Conservation (phyloP, 2,329 filamentous ascomycete genomes). For the Colletotrichum limetticola region DNA sequence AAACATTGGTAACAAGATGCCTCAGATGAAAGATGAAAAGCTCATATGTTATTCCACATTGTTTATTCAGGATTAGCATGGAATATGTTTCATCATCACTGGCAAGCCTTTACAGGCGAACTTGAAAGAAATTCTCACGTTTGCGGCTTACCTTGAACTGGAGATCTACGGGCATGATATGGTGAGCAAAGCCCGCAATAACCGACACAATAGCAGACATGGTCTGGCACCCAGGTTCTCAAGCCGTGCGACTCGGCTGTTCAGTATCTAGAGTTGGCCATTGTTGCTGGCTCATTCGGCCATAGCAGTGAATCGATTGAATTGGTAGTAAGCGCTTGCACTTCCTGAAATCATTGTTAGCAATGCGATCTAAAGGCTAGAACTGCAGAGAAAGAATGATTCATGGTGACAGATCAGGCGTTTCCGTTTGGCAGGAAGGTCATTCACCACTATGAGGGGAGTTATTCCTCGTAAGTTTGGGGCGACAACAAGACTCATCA, state of each 20-base stretch:
- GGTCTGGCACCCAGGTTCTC: not conserved
- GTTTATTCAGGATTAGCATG: constrained; percentile 80
- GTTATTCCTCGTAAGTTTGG: constrained; percentile 60
- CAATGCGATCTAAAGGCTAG: not conserved
- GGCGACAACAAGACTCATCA: constrained; percentile 62
- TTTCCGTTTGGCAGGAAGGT: constrained; percentile 69
- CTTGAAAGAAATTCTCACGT: constrained; percentile 35
- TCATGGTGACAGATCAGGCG: constrained; percentile 51
- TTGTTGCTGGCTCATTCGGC: constrained; percentile 45
- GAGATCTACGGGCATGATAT: not conserved
- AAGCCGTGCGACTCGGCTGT: constrained; percentile 14
- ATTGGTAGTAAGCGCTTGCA: not conserved
- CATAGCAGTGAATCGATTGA: constrained; percentile 3
- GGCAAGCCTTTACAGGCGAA: constrained; percentile 37
- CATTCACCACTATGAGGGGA: constrained; percentile 59
- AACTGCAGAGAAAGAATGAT: not conserved
- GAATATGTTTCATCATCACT: constrained; percentile 78
- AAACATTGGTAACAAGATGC: constrained; percentile 43
- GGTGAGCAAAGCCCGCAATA: not conserved
- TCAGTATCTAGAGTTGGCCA: constrained; percentile 46
- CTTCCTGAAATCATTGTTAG: constrained; percentile 19
- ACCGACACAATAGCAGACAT: not conserved
- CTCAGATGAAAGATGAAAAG: constrained; percentile 91
- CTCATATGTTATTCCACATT: constrained; percentile 76
- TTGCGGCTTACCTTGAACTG: constrained; percentile 40